Evolutionary conservation across 495 filamentous ascomycete genomes (phyloP).

Genomic region (Penicillium tannophilum): DNA sequence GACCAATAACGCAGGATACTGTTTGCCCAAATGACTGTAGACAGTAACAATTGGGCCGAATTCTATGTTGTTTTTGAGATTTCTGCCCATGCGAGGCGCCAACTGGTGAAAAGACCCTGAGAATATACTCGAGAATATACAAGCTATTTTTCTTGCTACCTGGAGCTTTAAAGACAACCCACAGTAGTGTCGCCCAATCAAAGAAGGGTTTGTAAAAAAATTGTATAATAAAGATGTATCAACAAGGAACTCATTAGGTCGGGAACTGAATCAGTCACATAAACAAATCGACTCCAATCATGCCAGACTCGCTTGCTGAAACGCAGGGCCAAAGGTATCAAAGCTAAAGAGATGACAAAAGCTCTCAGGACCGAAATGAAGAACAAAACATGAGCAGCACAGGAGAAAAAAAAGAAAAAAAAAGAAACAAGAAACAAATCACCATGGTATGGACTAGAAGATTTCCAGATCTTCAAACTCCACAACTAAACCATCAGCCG

Average conservation of each 20-base stretch:
- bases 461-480: constrained; percentile 63
- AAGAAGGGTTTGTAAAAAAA: background rate
- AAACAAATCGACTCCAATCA: constrained; percentile 20
- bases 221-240: background rate
- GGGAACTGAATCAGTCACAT: constrained; percentile 1
- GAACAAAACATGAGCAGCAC: background rate
- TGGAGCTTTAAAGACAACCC: no score
- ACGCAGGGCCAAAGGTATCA: constrained; percentile 26
- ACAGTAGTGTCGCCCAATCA: no score
- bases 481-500: constrained; percentile 50
- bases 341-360: constrained; percentile 1
- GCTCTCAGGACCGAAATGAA: background rate
- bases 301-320: constrained; percentile 29
- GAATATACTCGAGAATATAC: no score
- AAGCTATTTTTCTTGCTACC: no score
- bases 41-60: no score
- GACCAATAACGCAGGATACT: no score
- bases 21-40: no score
- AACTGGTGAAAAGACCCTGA: no score
- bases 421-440: constrained; percentile 9
- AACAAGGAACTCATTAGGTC: constrained; percentile 6
- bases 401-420: constrained; percentile 12
- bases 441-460: constrained; percentile 32
- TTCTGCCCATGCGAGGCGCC: no score
- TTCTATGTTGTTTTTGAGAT: no score